Conservation (phyloP, 2,329 filamentous ascomycete genomes). For the Calcarisporium arbuscula region DNA sequence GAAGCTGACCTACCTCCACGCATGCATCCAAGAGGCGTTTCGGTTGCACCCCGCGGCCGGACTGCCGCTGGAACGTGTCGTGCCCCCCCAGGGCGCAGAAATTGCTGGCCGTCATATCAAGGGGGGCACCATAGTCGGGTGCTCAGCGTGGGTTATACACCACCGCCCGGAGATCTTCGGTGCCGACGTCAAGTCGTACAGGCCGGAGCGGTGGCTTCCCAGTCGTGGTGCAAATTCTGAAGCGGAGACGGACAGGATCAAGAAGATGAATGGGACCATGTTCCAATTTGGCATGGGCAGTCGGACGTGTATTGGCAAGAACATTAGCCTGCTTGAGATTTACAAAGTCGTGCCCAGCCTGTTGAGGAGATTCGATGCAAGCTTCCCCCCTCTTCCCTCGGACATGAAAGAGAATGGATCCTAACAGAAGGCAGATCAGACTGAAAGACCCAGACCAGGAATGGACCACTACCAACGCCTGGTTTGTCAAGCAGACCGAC, state of each 20-base stretch:
- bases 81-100: constrained; percentile 3
- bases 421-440: no score
- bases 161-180: constrained; percentile 50
- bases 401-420: no score
- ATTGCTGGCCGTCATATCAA: constrained; percentile 7
- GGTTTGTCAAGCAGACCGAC: no score
- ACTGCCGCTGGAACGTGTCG: constrained; percentile 8
- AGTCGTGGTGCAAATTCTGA: not conserved
- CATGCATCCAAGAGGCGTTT: constrained; percentile 38
- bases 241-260: constrained; percentile 32
- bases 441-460: no score
- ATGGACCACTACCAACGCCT: no score
- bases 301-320: constrained; percentile 65
- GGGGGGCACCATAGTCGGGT: constrained; percentile 26
- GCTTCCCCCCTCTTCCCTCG: no score
- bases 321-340: constrained; percentile 56
- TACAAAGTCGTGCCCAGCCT: constrained; percentile 51
- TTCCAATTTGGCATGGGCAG: constrained; percentile 64
- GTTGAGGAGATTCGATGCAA: not conserved
- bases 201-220: constrained; percentile 52
- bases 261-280: constrained; percentile 19
- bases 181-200: constrained; percentile 45
- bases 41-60: constrained; percentile 43
- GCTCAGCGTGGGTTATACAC: constrained; percentile 41
- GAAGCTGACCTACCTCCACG: constrained; percentile 49